These are phyloP conservation scores for Lactuca saligna DNA, from an alignment of 129 eudicot species.

Conservation along the genomic window DNA sequence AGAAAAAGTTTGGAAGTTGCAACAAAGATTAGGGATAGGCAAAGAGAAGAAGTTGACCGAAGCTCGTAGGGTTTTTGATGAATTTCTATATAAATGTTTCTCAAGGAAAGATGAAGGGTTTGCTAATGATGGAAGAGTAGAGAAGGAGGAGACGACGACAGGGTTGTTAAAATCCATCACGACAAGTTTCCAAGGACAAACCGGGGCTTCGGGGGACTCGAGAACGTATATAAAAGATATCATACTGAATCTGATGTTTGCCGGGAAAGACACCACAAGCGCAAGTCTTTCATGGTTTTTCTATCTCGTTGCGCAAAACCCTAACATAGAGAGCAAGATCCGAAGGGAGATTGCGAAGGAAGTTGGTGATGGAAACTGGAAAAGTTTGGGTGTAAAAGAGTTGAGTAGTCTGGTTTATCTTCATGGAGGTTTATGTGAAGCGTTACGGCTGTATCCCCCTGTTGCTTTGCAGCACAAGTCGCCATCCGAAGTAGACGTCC, in stretches of 20 bases:
- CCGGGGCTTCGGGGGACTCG: conserved; percentile 7
- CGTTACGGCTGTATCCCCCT: conserved; percentile 63
- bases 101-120: conserved; percentile 5
- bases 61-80: conserved; percentile 40
- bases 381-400: conserved; percentile 30
- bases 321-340: conserved; percentile 39
- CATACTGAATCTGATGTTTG: conserved; percentile 40
- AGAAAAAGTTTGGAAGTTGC: conserved; percentile 43
- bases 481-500: conserved; percentile 34
- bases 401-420: conserved; percentile 45
- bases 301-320: conserved; percentile 45
- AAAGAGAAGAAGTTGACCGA: conserved; percentile 42
- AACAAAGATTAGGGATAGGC: conserved; percentile 45
- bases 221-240: conserved; percentile 41
- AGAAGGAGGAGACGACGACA: background rate
- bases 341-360: conserved; percentile 41
- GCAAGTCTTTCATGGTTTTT: conserved; percentile 60
- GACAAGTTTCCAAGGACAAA: conserved; percentile 6
- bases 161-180: conserved; percentile 26
- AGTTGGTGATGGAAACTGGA: background rate
- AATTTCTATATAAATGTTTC: conserved; percentile 28
- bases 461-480: conserved; percentile 53
- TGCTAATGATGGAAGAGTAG: no score
- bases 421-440: conserved; percentile 64
- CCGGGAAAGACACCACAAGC: conserved; percentile 69